Evolutionary conservation across 78 protist species (phyloP), one percentile per base, ranked within the genome.

Genomic region (Monosiga brevicollis): DNA sequence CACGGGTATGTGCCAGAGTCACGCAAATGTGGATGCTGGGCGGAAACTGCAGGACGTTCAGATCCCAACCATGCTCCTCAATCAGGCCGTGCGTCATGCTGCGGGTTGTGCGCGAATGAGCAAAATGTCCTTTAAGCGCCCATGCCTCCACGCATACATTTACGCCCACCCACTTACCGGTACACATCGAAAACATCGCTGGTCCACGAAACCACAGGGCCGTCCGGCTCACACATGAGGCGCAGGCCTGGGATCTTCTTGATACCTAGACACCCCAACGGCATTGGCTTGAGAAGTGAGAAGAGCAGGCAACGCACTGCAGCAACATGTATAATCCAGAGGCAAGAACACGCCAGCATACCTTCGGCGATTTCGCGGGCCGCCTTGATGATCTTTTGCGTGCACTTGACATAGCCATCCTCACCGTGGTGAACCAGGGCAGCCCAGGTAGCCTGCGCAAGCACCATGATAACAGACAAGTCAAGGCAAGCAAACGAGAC

Each of bases 21-120:
- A 42, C 26, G 82, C 87, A 84, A 25, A 77, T 20, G 82, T 84
- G 87, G 26, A 84, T 42, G 87, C 86, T 83, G 55, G 87, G 24
- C 0, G 87, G 87, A 74, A 75, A 41, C 82, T 84, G 87, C n/a
- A 84, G 87, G 32, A 3, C 1, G 80, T 84, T 84, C 26, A 84
- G 39, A 82, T 76, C 42, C 87, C 87, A 84, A 20, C 87, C 87
- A 6, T 25, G 9, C 74, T 70, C 32, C 36, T 10, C 9, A 20
- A 70, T 22, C 34, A 25, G 35, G 34, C 35, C 62, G 29, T 49
- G 29, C 6, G 15, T 6, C 62, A 49, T 49, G 62, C 62, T 49
- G 62, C 15, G 62, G 62, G 6, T 15, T 15, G 62, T 49, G 62
- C 15, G 62, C 62, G 15, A 49, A 15, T 49, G 62, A 49, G 62